Evolutionary conservation across 495 filamentous ascomycete species (phyloP), one percentile per base, ranked within the genome.

Genomic region (Annulohypoxylon bovei): DNA sequence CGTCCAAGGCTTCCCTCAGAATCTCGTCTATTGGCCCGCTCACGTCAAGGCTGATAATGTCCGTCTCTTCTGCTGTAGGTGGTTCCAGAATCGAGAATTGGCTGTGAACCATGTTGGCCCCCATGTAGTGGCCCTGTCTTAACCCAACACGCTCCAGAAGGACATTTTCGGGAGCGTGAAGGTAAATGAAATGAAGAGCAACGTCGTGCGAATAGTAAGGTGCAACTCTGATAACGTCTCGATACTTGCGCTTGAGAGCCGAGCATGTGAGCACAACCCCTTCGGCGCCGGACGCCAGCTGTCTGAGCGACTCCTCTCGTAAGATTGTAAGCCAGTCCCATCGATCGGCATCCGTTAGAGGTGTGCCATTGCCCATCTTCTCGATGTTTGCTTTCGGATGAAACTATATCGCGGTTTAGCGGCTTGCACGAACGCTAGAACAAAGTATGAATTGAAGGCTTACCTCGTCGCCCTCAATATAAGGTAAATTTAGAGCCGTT

Each of bases 271-370:
- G 85, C 20, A 99, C 92, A 25, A 97, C 97, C 54, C 95, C 96
- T 33, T 88, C 81, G 30, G 84, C 81, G 33, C 87, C 85, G 32
- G 74, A 77, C 28, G 87, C 83, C 23, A 94, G 86, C 32, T 83
- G 83, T 18, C 82, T 76, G 68, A 93, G 87, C 32, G 94, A 92
- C 62, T 93, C 89, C 71, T 97, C 88, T 73, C 96, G 93, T 4
- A 98, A 87, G 22, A 87, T 83, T 66, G 94, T 95, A 49, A 99
- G 89, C 96, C 96, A 99, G 82, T 97, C 95, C 96, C 96, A 98
- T 63, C 96, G 92, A 80, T 99, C 96, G 68, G 88, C 89, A 78
- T 99, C 96, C 53, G 94, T 98, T 53, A 99, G 85, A 5, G 96
- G 93, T 40, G 89, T 91, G 67, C 93, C 93, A 71, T 87, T 83